phyloP scores from a whole-genome alignment of 1,284 basidiomycete genomes.

The Laetiporus sulphureus region DNA sequence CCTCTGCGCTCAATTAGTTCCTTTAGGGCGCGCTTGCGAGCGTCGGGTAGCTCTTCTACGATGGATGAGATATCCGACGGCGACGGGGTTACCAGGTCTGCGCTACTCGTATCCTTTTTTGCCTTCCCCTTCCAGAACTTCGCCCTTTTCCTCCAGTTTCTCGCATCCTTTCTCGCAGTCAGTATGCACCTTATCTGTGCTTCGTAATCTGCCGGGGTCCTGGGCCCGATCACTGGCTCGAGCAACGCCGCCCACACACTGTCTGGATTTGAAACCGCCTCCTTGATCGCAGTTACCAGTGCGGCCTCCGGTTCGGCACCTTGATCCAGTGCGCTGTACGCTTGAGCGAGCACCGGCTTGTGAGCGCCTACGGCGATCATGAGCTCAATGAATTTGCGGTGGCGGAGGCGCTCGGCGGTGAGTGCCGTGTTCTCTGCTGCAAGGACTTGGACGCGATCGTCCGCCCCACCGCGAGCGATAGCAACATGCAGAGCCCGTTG shows the following conservation, averaged over 20 bases:
- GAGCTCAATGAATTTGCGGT: conserved; percentile 23
- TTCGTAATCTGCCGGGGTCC: conserved; percentile 39
- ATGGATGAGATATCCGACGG: conserved; percentile 46
- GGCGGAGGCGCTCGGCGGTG: conserved; percentile 20
- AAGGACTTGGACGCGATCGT: conserved; percentile 12
- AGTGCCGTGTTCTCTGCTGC: conserved; percentile 16
- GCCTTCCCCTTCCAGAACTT: conserved; percentile 44
- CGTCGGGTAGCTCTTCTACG: conserved; percentile 31
- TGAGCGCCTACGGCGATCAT: conserved; percentile 27
- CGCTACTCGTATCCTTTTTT: conserved; percentile 26
- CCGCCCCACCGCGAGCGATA: conserved; percentile 3
- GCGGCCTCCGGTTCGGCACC: conserved; percentile 34
- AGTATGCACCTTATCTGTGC: conserved; percentile 43
- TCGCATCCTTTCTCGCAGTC: conserved; percentile 35
- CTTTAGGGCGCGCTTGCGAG: conserved; percentile 34
- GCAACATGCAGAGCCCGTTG: conserved; percentile 25
- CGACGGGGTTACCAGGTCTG: conserved; percentile 39
- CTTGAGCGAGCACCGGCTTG: conserved; percentile 16
- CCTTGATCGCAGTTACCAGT: conserved; percentile 39
- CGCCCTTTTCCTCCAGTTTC: conserved; percentile 33
- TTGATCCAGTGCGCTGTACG: conserved; percentile 18
- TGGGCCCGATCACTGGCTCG: conserved; percentile 33
- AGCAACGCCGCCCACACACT: conserved; percentile 41
- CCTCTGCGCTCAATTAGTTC: conserved; percentile 26
- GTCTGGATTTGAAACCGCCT: conserved; percentile 31